Conservation (phyloP, 768 basidiomycete genomes). For the Terana coerulea region DNA sequence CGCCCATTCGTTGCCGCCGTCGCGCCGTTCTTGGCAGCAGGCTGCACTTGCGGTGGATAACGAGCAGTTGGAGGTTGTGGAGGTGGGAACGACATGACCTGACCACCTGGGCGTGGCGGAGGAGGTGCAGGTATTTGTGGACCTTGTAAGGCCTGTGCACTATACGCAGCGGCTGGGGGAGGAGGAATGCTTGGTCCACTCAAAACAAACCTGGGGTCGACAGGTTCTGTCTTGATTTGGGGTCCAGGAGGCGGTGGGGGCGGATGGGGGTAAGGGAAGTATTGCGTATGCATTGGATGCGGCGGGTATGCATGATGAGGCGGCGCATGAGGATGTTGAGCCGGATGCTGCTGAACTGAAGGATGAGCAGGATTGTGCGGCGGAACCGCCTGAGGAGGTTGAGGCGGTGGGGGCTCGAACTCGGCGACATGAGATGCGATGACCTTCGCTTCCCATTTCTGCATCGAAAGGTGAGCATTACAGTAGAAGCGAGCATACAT, state of each 20-base stretch:
- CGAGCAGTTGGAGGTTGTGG: conserved; percentile 20
- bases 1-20: conserved; percentile 4
- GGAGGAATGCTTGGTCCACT: conserved; percentile 24
- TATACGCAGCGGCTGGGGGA: conserved; percentile 41
- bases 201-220: conserved; percentile 67
- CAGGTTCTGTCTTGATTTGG: conserved; percentile 70
- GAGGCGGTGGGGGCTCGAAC: conserved; percentile 62
- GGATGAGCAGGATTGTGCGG: conserved; percentile 35
- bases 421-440: conserved; percentile 94
- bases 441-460: conserved; percentile 98
- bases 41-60: conserved; percentile 12
- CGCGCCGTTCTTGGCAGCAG: conserved; percentile 2
- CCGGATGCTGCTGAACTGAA: not conserved
- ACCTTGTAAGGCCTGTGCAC: conserved; percentile 60
- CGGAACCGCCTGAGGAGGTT: conserved; percentile 40
- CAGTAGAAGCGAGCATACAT: conserved; percentile 9
- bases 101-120: conserved; percentile 50
- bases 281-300: conserved; percentile 34
- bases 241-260: conserved; percentile 37
- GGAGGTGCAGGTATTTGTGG: conserved; percentile 51
- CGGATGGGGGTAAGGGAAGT: conserved; percentile 49
- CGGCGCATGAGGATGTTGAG: conserved; percentile 33
- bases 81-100: conserved; percentile 49
- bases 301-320: conserved; percentile 40
- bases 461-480: conserved; percentile 19